Conservation (phyloP, 805 yeast species). For the Zygosaccharomyces siamensis region DNA sequence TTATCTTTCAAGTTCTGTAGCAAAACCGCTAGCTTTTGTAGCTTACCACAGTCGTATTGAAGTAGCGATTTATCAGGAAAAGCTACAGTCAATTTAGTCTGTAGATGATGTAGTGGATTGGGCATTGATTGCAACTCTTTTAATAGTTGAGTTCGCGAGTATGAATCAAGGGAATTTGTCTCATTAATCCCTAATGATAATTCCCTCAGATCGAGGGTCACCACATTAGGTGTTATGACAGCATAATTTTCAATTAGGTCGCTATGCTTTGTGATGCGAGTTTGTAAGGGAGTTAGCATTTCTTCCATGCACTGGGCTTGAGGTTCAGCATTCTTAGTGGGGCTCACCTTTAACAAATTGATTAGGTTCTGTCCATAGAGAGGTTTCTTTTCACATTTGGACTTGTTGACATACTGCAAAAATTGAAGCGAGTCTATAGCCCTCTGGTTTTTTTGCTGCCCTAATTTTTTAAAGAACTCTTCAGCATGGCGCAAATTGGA, state of each 20-base stretch:
- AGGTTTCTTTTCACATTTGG: constrained; percentile 64
- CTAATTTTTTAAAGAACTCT: constrained; percentile 54
- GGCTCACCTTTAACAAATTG: neutral
- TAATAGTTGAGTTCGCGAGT: constrained; percentile 26
- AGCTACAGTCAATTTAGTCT: constrained; percentile 82
- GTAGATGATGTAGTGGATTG: constrained; percentile 72
- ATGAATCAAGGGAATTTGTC: constrained; percentile 23
- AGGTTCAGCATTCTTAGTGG: neutral
- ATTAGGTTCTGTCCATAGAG: constrained; percentile 60
- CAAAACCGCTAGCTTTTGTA: constrained; percentile 75
- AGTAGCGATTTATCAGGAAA: constrained; percentile 91
- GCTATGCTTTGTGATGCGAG: constrained; percentile 39
- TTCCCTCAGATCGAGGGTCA: constrained; percentile 65
- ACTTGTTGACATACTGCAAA: constrained; percentile 54
- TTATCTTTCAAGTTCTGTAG: constrained; percentile 72
- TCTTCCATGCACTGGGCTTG: constrained; percentile 22
- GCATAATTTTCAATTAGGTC: constrained; percentile 68
- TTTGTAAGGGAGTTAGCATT: constrained; percentile 40
- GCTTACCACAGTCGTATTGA: constrained; percentile 95
- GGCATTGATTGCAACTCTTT: constrained; percentile 19
- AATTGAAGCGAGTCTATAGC: constrained; percentile 53
- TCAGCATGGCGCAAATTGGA: constrained; percentile 39
- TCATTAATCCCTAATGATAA: constrained; percentile 26
- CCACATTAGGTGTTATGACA: constrained; percentile 83
- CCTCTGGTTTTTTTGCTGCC: constrained; percentile 48